Evolutionary conservation across 139 green algal genomes (phyloP).

Genomic region (Closterium sp.): DNA sequence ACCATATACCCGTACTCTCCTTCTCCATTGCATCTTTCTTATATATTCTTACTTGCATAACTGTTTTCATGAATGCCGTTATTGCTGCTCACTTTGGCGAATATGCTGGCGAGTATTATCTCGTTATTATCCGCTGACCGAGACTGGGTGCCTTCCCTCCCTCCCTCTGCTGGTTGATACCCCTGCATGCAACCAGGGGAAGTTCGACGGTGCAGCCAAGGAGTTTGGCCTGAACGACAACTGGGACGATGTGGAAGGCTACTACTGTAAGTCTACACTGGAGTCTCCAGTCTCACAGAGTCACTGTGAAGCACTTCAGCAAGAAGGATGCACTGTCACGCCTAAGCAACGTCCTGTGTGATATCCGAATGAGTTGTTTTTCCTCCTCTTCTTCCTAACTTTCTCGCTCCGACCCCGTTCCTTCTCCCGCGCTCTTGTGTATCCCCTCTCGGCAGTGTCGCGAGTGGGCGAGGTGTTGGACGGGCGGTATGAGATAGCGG

Average conservation of each 20-base stretch:
- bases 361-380: too few species aligned
- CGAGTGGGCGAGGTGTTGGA: slow-evolving; percentile 88
- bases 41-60: too few species aligned
- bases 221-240: slow-evolving; percentile 47
- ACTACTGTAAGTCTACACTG: slow-evolving; percentile 47
- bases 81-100: not conserved
- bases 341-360: too few species aligned
- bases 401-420: too few species aligned
- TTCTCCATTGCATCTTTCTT: too few species aligned
- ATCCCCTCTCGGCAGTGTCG: slow-evolving; percentile 57
- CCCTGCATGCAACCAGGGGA: slow-evolving; percentile 4
- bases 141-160: too few species aligned
- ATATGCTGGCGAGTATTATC: not conserved
- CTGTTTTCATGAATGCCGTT: too few species aligned
- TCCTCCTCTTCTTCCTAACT: not conserved
- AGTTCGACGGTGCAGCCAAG: slow-evolving; percentile 19
- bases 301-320: too few species aligned
- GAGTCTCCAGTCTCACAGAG: too few species aligned
- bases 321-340: too few species aligned
- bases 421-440: not conserved
- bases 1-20: too few species aligned
- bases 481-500: slow-evolving; percentile 72
- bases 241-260: slow-evolving; percentile 53
- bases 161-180: not conserved
- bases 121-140: not conserved